Evolutionary conservation across 225 moss, liverwort and hornwort genomes (phyloP).

Genomic region (Polytrichum commune): DNA sequence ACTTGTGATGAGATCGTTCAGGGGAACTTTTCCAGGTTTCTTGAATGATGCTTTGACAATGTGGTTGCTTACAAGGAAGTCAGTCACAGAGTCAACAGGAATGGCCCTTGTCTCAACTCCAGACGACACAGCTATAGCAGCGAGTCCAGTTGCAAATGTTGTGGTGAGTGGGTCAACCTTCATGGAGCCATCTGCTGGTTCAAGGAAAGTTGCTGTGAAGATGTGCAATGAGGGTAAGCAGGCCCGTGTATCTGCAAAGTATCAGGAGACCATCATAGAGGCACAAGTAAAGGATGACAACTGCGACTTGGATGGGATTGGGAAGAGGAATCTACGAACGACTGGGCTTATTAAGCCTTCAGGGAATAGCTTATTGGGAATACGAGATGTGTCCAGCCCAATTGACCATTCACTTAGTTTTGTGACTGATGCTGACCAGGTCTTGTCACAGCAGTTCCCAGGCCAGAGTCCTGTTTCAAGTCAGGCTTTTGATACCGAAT

Average conservation of each 20-base stretch:
- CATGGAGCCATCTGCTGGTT: conserved; percentile 30
- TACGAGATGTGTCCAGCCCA: conserved; percentile 36
- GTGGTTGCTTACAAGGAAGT: conserved; percentile 64
- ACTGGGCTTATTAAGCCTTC: background rate
- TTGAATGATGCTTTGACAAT: conserved; percentile 66
- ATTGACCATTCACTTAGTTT: conserved; percentile 31
- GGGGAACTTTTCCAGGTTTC: conserved; percentile 58
- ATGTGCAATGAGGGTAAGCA: conserved; percentile 22
- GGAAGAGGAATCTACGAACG: background rate
- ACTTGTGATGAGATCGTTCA: conserved; percentile 66
- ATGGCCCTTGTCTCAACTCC: conserved; percentile 27
- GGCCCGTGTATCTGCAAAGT: conserved; percentile 27
- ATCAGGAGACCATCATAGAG: conserved; percentile 16
- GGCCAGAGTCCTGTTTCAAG: conserved; percentile 4
- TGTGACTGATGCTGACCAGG: conserved; percentile 29
- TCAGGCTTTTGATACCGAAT: conserved; percentile 19
- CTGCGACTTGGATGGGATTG: conserved; percentile 5
- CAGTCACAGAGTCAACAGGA: conserved; percentile 24
- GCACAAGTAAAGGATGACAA: conserved; percentile 21
- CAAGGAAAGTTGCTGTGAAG: conserved; percentile 28
- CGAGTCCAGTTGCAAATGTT: conserved; percentile 32
- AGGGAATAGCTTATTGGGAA: conserved; percentile 3
- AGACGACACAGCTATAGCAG: conserved; percentile 37
- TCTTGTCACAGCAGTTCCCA: conserved; percentile 12
- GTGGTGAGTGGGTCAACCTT: conserved; percentile 14